A percentile compares a stretch with the other conserved stretches of the same genome.
phyloP scores from a whole-genome alignment of 768 basidiomycete genomes.

The Neoboletus subvelutipes region DNA sequence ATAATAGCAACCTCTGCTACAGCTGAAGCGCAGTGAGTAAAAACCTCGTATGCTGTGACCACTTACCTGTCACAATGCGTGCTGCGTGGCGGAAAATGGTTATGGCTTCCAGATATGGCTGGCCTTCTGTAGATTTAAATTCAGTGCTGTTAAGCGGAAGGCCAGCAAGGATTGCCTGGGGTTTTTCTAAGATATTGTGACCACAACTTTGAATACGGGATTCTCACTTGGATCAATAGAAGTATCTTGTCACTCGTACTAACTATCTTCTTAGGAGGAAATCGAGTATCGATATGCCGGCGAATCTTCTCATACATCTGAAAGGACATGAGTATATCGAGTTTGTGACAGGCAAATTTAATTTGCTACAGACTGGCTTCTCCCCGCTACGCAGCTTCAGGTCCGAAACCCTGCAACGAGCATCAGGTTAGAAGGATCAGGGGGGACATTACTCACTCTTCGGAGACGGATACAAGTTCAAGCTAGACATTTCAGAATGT shows the following conservation, averaged over 20 bases:
- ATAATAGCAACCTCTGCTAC: slow-evolving; percentile 74
- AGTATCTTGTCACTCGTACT: slow-evolving; percentile 77
- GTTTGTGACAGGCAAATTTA: background rate
- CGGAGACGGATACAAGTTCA: slow-evolving; percentile 60
- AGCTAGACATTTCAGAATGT: slow-evolving; percentile 41
- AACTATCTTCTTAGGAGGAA: slow-evolving; percentile 66
- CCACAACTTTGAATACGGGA: background rate
- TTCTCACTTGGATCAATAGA: slow-evolving; percentile 69
- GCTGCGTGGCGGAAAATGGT: slow-evolving; percentile 71
- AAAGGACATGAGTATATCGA: background rate
- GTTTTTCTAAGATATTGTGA: slow-evolving; percentile 6
- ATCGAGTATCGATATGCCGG: slow-evolving; percentile 77
- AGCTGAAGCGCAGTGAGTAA: slow-evolving; percentile 43
- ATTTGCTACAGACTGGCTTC: slow-evolving; percentile 50
- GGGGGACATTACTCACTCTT: slow-evolving; percentile 51
- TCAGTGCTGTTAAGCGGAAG: slow-evolving; percentile 68
- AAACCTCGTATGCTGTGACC: background rate
- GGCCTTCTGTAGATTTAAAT: slow-evolving; percentile 68
- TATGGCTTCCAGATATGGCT: slow-evolving; percentile 68
- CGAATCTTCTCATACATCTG: slow-evolving; percentile 67
- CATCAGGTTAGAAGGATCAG: slow-evolving; percentile 1
- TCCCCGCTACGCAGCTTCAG: slow-evolving; percentile 73
- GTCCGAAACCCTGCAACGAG: slow-evolving; percentile 54
- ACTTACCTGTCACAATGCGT: slow-evolving; percentile 72
- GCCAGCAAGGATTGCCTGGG: slow-evolving; percentile 68